These are phyloP conservation scores for Paecilomyces formosus DNA, from an alignment of 2,329 filamentous ascomycete genomes.

Conservation along the genomic window DNA sequence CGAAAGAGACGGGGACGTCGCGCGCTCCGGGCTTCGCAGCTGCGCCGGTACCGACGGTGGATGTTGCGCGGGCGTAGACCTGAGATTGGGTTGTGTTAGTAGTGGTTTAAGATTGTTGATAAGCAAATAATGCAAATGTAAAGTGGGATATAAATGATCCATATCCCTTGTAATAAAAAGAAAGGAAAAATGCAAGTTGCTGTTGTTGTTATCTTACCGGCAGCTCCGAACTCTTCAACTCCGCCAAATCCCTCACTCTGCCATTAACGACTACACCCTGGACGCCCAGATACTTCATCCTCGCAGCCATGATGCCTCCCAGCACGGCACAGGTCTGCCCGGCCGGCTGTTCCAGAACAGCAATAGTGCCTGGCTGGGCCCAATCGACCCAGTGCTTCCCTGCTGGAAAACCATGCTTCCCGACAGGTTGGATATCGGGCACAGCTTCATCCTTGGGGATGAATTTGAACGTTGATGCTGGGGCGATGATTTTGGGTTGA, in stretches of 20 bases:
- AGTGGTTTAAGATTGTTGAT: background rate
- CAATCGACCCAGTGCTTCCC: slow-evolving; percentile 64
- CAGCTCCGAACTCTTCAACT: slow-evolving; percentile 49
- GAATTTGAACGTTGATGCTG: slow-evolving; percentile 46
- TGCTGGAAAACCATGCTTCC: slow-evolving; percentile 46
- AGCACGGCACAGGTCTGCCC: slow-evolving; percentile 63
- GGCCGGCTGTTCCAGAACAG: slow-evolving; percentile 58
- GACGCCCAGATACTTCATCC: slow-evolving; percentile 57
- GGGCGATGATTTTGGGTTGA: slow-evolving; percentile 31
- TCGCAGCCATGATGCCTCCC: slow-evolving; percentile 68
- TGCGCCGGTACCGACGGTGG: slow-evolving; percentile 38
- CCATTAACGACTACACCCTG: slow-evolving; percentile 61
- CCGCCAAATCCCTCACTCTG: slow-evolving; percentile 57
- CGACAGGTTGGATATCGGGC: slow-evolving; percentile 18
- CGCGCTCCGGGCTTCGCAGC: slow-evolving; percentile 35
- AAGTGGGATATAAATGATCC: too few relatives aligned
- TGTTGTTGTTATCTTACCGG: slow-evolving; percentile 40
- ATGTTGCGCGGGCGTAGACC: slow-evolving; percentile 37
- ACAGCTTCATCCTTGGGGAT: slow-evolving; percentile 47
- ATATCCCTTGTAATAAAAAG: background rate
- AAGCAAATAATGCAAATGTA: too few relatives aligned
- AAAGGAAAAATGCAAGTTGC: background rate
- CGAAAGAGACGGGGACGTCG: slow-evolving; percentile 33
- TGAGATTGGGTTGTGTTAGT: slow-evolving; percentile 8
- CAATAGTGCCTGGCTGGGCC: slow-evolving; percentile 52